These are phyloP conservation scores for Xylariaceae sp. DNA, from an alignment of 2,329 filamentous ascomycete species.

Conservation along the genomic window DNA sequence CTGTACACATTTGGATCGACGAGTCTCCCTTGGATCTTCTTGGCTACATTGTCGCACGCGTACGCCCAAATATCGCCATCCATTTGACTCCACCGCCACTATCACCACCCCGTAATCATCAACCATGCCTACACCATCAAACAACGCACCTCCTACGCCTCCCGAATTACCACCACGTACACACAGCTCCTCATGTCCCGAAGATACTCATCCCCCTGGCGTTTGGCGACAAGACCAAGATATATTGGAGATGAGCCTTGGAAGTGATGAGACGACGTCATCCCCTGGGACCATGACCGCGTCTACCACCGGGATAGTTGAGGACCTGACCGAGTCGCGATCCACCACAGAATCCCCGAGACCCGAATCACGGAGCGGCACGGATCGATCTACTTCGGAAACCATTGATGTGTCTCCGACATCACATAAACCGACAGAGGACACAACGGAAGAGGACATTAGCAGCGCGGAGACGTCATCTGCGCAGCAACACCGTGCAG, in stretches of 20 bases:
- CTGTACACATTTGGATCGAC: conserved; percentile 20
- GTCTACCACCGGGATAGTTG: conserved; percentile 21
- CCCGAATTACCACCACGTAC: conserved; percentile 38
- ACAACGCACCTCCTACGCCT: conserved; percentile 31
- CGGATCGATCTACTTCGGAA: conserved; percentile 30
- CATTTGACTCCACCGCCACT: conserved; percentile 7
- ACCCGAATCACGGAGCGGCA: conserved; percentile 33
- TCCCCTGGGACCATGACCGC: conserved; percentile 35
- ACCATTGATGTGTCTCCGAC: conserved; percentile 28
- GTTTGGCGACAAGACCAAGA: conserved; percentile 37
- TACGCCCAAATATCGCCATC: conserved; percentile 21
- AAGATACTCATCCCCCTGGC: conserved; percentile 34
- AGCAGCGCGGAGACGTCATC: conserved; percentile 16
- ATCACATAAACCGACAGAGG: conserved; percentile 34
- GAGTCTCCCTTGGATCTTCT: not conserved
- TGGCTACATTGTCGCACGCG: conserved; percentile 16
- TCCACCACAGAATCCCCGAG: conserved; percentile 37
- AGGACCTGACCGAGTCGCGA: conserved; percentile 32
- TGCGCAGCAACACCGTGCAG: conserved; percentile 21
- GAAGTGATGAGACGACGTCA: conserved; percentile 32
- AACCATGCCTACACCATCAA: conserved; percentile 42
- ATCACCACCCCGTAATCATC: conserved; percentile 19
- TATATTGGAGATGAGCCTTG: conserved; percentile 37
- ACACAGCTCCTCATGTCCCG: conserved; percentile 42
- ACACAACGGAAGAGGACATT: conserved; percentile 16